phyloP scores from a whole-genome alignment of 768 basidiomycete genomes.

The Psilocybe sp. region DNA sequence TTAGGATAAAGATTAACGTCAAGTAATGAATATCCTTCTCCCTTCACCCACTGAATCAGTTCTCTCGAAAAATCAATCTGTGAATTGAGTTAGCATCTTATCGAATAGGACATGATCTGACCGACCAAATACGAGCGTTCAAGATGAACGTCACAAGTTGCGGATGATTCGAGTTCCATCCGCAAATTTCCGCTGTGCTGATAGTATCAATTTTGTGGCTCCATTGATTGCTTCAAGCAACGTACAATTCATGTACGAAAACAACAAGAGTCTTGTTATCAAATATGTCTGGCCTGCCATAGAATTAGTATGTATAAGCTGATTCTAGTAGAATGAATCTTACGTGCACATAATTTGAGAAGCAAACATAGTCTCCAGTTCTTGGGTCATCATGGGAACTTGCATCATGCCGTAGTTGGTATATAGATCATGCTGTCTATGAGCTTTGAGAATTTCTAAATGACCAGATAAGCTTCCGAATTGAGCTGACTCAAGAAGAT shows the following conservation, averaged over 20 bases:
- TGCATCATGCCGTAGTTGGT: slow-evolving; percentile 75
- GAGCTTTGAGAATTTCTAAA: slow-evolving; percentile 81
- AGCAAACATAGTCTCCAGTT: slow-evolving; percentile 70
- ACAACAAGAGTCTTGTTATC: slow-evolving; percentile 75
- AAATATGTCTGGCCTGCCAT: slow-evolving; percentile 68
- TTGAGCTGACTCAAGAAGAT: background rate
- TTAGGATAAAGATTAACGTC: slow-evolving; percentile 86
- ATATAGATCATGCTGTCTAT: slow-evolving; percentile 83
- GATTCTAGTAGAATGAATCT: slow-evolving; percentile 24
- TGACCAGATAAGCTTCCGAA: background rate
- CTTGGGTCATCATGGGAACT: slow-evolving; percentile 67
- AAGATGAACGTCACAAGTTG: slow-evolving; percentile 68
- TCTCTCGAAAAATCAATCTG: slow-evolving; percentile 86
- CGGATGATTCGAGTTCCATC: slow-evolving; percentile 73
- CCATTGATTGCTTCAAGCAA: slow-evolving; percentile 6
- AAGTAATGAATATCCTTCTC: slow-evolving; percentile 66
- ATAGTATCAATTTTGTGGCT: background rate
- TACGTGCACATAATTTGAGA: slow-evolving; percentile 91
- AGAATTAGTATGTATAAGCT: background rate
- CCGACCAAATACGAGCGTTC: slow-evolving; percentile 83
- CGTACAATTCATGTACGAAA: slow-evolving; percentile 95
- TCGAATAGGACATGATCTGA: background rate
- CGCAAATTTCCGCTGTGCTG: slow-evolving; percentile 78
- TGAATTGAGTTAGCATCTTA: background rate
- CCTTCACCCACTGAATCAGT: slow-evolving; percentile 74